Evolutionary conservation across 108 stramenopile genomes (phyloP).

Genomic region (Pseudonitzschia delicatissima): DNA sequence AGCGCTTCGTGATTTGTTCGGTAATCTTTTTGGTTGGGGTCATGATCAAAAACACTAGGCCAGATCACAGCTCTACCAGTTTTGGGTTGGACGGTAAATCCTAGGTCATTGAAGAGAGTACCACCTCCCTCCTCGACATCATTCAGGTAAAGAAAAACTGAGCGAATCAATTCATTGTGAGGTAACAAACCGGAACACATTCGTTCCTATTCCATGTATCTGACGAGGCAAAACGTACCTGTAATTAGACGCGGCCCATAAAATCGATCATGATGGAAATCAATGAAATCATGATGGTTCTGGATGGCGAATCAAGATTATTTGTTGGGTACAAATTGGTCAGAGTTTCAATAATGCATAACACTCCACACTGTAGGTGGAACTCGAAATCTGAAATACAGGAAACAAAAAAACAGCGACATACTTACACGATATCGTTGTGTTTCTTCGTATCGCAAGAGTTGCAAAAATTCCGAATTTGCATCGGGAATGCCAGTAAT

Average conservation of each 20-base stretch:
- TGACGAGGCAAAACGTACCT: slow-evolving; percentile 66
- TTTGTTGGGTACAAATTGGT: neutral
- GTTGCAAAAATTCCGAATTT: slow-evolving; percentile 73
- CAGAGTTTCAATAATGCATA: neutral
- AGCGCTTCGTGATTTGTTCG: slow-evolving; percentile 82
- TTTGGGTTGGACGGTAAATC: slow-evolving; percentile 67
- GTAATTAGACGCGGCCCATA: slow-evolving; percentile 73
- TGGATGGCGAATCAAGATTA: neutral
- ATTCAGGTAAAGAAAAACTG: slow-evolving; percentile 81
- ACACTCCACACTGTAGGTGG: neutral
- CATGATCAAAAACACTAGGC: slow-evolving; percentile 68
- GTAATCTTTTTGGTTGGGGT: slow-evolving; percentile 48
- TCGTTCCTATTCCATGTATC: slow-evolving; percentile 80
- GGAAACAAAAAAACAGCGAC: neutral
- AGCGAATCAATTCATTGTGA: neutral
- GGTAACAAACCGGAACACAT: neutral
- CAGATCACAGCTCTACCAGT: slow-evolving; percentile 75
- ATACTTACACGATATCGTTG: slow-evolving; percentile 49
- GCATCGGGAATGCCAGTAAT: slow-evolving; percentile 48
- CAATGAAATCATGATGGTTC: slow-evolving; percentile 42
- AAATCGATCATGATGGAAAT: slow-evolving; percentile 19
- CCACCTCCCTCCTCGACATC: slow-evolving; percentile 89
- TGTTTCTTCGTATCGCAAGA: slow-evolving; percentile 55
- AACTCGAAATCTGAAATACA: neutral
- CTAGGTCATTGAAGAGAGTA: slow-evolving; percentile 60